Percentiles rank a stretch among this genome's conserved stretches.
phyloP scores from a whole-genome alignment of 805 yeast genomes.

The Metschnikowia corniflorae region DNA sequence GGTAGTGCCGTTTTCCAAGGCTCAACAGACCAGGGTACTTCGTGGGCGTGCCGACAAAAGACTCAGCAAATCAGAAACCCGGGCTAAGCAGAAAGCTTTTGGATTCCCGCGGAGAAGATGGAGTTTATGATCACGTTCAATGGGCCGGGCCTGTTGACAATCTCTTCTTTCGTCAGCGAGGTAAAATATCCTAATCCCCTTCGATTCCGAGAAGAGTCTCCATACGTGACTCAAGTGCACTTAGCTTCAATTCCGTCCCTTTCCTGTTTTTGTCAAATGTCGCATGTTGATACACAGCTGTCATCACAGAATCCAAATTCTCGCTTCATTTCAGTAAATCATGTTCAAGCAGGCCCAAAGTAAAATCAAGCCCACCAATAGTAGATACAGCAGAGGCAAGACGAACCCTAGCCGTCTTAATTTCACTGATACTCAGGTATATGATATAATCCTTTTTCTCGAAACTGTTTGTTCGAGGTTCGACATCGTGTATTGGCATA shows the following conservation, averaged over 20 bases:
- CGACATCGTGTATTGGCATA: not conserved
- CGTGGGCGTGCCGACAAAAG: no score
- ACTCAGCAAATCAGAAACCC: no score
- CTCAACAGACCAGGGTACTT: no score
- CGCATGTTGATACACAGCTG: slow-evolving; percentile 23
- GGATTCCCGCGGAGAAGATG: no score
- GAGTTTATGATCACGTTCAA: no score
- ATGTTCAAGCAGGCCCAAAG: slow-evolving; percentile 21
- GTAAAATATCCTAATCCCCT: no score
- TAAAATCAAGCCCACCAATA: slow-evolving; percentile 25
- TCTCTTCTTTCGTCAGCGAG: no score
- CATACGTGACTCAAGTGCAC: slow-evolving; percentile 4
- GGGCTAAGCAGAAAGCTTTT: no score
- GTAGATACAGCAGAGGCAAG: slow-evolving; percentile 27
- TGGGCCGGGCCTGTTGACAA: no score
- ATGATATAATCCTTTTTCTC: slow-evolving; percentile 26
- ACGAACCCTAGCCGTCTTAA: slow-evolving; percentile 20
- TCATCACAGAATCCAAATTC: slow-evolving; percentile 21
- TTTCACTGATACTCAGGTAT: slow-evolving; percentile 23
- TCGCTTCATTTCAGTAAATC: slow-evolving; percentile 33
- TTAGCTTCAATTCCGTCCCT: slow-evolving; percentile 8
- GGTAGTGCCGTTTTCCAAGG: no score
- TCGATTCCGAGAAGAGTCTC: slow-evolving; percentile 2
- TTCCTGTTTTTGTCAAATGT: slow-evolving; percentile 17
- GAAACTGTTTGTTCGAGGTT: slow-evolving; percentile 1